A percentile compares a stretch with the other conserved stretches of the same genome.
Conservation (phyloP, 345 rosid species). For the Pistacia vera region DNA sequence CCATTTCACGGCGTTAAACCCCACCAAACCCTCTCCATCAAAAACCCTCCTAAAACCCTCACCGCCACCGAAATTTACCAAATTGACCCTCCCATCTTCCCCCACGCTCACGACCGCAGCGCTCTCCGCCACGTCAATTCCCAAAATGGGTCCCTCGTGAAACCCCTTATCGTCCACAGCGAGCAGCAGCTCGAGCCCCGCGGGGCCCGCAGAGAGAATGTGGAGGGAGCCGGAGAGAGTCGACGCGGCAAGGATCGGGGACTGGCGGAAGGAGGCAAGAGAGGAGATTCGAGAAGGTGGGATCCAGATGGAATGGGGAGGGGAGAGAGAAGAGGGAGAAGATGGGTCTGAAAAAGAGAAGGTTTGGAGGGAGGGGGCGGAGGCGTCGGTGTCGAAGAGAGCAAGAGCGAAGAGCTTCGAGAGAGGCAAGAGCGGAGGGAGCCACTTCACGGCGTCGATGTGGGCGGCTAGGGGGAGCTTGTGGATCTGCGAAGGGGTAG, state of each 20-base stretch:
- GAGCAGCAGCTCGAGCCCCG: constrained; percentile 33
- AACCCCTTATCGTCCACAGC: constrained; percentile 40
- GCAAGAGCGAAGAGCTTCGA: constrained; percentile 58
- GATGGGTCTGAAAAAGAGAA: constrained; percentile 42
- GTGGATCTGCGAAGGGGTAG: constrained; percentile 38
- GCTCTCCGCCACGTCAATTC: constrained; percentile 67
- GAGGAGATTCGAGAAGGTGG: constrained; percentile 72
- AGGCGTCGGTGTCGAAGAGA: constrained; percentile 52
- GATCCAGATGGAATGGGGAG: constrained; percentile 45
- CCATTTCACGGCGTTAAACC: constrained; percentile 79
- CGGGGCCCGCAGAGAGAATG: constrained; percentile 38
- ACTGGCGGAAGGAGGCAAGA: constrained; percentile 37
- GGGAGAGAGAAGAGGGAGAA: constrained; percentile 20
- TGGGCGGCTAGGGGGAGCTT: constrained; percentile 60
- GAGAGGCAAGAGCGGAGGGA: constrained; percentile 72
- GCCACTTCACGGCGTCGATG: constrained; percentile 83
- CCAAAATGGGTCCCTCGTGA: constrained; percentile 56
- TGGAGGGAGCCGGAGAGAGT: constrained; percentile 64
- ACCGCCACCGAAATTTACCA: constrained; percentile 40
- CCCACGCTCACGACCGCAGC: constrained; percentile 70
- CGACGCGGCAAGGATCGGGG: constrained; percentile 50
- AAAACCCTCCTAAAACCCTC: constrained; percentile 52
- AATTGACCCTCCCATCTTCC: constrained; percentile 57
- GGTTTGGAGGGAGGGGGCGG: constrained; percentile 57
- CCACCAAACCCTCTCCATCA: constrained; percentile 75